Evolutionary conservation across 2,329 filamentous ascomycete species (phyloP).

Genomic region (Karstenula rhodostoma): DNA sequence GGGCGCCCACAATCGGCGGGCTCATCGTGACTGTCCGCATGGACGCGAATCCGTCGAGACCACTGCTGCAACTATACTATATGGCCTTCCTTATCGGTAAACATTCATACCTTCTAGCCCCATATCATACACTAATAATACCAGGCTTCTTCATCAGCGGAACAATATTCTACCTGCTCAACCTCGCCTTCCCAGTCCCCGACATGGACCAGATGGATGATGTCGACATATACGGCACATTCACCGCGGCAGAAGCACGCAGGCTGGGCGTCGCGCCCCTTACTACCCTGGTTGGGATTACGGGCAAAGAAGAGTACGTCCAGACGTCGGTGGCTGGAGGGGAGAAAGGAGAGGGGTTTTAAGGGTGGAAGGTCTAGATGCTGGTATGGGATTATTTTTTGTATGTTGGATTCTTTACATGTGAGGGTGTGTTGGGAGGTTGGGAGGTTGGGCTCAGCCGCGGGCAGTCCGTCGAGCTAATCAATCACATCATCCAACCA

Average conservation of each 20-base stretch:
- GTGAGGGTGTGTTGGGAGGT: too few relatives aligned
- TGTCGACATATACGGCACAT: conserved; percentile 56
- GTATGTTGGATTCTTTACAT: too few relatives aligned
- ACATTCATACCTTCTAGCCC: too few relatives aligned
- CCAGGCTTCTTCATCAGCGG: conserved; percentile 53
- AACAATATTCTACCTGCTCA: conserved; percentile 44
- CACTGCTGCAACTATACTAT: conserved; percentile 56
- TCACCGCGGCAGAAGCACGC: conserved; percentile 54
- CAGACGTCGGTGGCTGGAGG: neutral
- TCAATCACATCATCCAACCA: too few relatives aligned
- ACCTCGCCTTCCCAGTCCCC: conserved; percentile 51
- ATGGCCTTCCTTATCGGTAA: conserved; percentile 57
- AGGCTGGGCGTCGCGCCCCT: conserved; percentile 50
- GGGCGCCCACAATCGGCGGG: conserved; percentile 55
- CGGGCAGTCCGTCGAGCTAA: too few relatives aligned
- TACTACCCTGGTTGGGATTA: neutral
- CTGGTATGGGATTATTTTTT: too few relatives aligned
- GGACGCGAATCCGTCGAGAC: conserved; percentile 44
- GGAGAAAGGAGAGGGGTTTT: neutral
- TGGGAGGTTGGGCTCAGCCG: too few relatives aligned
- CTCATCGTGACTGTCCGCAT: conserved; percentile 48
- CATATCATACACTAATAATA: conserved; percentile 16
- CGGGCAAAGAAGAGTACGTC: neutral
- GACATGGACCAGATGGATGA: conserved; percentile 56
- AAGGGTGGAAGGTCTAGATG: neutral